These are phyloP conservation scores for Teunomyces kruisii DNA, from an alignment of 805 yeast species.

Conservation along the genomic window DNA sequence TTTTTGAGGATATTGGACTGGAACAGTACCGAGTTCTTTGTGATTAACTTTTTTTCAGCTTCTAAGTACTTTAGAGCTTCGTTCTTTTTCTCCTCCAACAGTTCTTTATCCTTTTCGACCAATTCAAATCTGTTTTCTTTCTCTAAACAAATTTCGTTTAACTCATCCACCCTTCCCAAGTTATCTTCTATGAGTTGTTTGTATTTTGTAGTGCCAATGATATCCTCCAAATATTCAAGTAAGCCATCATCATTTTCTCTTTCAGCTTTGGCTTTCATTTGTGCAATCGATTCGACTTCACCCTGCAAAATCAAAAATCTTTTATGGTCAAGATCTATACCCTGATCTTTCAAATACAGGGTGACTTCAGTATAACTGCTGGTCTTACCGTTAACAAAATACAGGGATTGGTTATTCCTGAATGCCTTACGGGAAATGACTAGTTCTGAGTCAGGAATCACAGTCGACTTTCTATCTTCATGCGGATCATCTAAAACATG, in stretches of 20 bases:
- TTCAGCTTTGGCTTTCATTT: constrained; percentile 98
- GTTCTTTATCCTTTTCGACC: constrained; percentile 72
- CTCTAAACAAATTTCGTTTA: constrained; percentile 78
- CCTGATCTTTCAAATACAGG: constrained; percentile 66
- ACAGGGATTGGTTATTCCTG: constrained; percentile 73
- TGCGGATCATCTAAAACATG: constrained; percentile 62
- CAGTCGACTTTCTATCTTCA: constrained; percentile 26
- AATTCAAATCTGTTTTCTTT: constrained; percentile 77
- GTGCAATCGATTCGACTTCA: constrained; percentile 97
- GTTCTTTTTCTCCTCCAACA: constrained; percentile 63
- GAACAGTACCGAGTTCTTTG: constrained; percentile 52
- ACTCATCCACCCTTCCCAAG: constrained; percentile 58
- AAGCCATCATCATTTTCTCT: constrained; percentile 89
- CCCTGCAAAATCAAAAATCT: constrained; percentile 94
- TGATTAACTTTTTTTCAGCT: constrained; percentile 59
- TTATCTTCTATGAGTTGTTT: constrained; percentile 72
- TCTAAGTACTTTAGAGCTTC: constrained; percentile 66
- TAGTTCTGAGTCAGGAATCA: constrained; percentile 55
- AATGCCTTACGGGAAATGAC: constrained; percentile 80
- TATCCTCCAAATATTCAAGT: constrained; percentile 91
- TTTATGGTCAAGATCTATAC: constrained; percentile 93
- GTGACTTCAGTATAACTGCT: constrained; percentile 83
- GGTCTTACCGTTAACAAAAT: constrained; percentile 66
- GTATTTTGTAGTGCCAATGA: constrained; percentile 89
- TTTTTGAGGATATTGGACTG: constrained; percentile 52